Evolutionary conservation across 2,329 filamentous ascomycete genomes (phyloP), one percentile per base, ranked within the genome.

Genomic region (Emmonsiellopsis sp.): DNA sequence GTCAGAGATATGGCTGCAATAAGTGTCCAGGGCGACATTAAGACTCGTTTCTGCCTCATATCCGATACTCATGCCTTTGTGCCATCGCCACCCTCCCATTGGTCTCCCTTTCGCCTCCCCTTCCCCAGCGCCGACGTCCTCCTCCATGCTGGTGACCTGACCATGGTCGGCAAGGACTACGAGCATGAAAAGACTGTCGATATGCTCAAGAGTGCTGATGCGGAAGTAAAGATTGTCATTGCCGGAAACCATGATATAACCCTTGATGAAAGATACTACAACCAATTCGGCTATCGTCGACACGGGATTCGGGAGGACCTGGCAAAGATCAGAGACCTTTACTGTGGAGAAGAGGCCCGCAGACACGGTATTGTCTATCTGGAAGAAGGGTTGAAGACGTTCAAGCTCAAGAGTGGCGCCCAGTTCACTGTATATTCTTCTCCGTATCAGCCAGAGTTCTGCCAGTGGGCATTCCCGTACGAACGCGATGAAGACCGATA

Each of bases 241-340:
- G 76, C 81, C 0, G 82, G 82, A 0, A 84, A 84, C 61, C 82
- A 85, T 65, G 81, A 84, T 60, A 69, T 82, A 43, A 77, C 75
- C 3, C 71, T 84, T 1, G 80, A 85, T 57, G 68, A 71, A 40
- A 64, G 66, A 0, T 79, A 76, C 62, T 80, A 77, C 59, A 59
- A 60, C 3, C 45, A 50, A 4, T 55, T 61, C n/a, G 66, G 65
- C 62, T 44, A 56, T 30, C 30, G 16, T 9, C 49, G 49, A 50
- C 51, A 56, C 16, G 66, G 67, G 66, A 43, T 51, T 35, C 15
- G 40, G n/a, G 55, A 54, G 49, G 62, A 55, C 47, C 61, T 68
- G 44, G 57, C 57, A 26, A 58, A 58, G 26, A 73, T 75, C 8
- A 68, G 69, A 54, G 68, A 71, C n/a, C 59, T 80, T 43, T 81